Evolutionary conservation across 1,284 basidiomycete species (phyloP), one percentile per base, ranked within the genome.

Genomic region (Phaffia rhodozyma): DNA sequence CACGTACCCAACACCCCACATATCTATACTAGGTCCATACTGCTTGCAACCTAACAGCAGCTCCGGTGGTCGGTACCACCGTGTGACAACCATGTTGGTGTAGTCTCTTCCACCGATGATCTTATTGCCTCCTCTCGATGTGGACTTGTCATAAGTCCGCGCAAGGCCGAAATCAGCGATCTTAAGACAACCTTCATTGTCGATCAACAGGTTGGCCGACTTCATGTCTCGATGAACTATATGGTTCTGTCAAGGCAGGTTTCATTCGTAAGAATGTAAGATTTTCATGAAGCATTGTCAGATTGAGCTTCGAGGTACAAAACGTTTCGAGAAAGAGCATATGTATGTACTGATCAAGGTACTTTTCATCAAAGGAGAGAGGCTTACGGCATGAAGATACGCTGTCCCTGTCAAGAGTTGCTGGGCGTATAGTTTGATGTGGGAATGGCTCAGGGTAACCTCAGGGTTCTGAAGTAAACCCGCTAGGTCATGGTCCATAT

Each of bases 161-260:
- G 96, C 96, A 5, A 98, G 83, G 74, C 94, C 94, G 70, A 99
- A 97, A 75, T 99, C 94, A 16, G 93, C 96, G 68, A 99, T 94
- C 71, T 86, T 85, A 27, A 94, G 78, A 30, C 80, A 79, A 5
- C 92, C 92, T 2, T 80, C 77, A 72, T 96, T 93, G 63, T 86
- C 87, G 65, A 99, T 96, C 55, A 99, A 85, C 61, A 98, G 77
- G 73, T 99, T 99, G 34, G 96, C 94, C 6, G 94, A 90, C 75
- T 99, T 98, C 86, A 99, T 92, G 72, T 99, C 96, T 61, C 96
- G 90, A 75, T 99, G 94, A 13, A 98, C 79, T 70, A 97, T 92
- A 69, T 89, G 84, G 74, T 97, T 97, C 89, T 96, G 71, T 13
- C 29, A 66, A 25, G 21, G 13, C 38, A 11, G 16, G 16, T 34